Base-by-base conservation (phyloP, 75 land plant genomes). In the Ceratopteris richardii region DNA sequence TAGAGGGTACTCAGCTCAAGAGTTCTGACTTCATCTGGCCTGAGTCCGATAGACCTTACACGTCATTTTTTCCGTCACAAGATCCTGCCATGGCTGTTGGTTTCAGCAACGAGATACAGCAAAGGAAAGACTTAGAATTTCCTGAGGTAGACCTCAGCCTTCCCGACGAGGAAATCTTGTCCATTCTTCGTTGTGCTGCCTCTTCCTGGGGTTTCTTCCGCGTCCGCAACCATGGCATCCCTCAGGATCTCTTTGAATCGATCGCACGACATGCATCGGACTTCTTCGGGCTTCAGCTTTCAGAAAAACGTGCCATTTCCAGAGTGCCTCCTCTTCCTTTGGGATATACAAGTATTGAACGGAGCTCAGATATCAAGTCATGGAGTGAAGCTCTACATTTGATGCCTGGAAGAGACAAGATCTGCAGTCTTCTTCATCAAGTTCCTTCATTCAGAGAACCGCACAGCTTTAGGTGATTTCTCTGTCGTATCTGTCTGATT, bases 211-310 rank as follows among this genome's bases (percentile, higher is more conserved):
- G 84, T 16, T 2, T 81, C 9, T 73, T 81, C 63, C 76, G 70
- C 9, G 17, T 81, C 28, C 42, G 59, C 58, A 76, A 77, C 61
- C 84, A 81, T 56, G 80, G 77, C 18, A n/a, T 81, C 42, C 80
- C 80, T 21, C 0, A 37, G 1, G 23, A 54, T 20, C 67, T 81
- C 11, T 31, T 64, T 19, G 57, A 18, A 44, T 57, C 59, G 29
- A 36, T 81, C 19, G 58, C 47, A 5, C 52, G 22, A 17, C 52
- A 60, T 14, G 76, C 74, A 20, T 52, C 28, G 2, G 1, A 29
- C 53, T 44, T 81, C 17, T 69, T 81, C 48, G 44, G 42, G 11
- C 56, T 66, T 0, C 57, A 76, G 11, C 70, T 76, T 65, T 65
- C 73, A 12, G 24, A 55, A 57, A 81, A 81, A 37, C 61, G 76